Base-by-base conservation (phyloP, 345 rosid genomes). In the Populus deltoides region DNA sequence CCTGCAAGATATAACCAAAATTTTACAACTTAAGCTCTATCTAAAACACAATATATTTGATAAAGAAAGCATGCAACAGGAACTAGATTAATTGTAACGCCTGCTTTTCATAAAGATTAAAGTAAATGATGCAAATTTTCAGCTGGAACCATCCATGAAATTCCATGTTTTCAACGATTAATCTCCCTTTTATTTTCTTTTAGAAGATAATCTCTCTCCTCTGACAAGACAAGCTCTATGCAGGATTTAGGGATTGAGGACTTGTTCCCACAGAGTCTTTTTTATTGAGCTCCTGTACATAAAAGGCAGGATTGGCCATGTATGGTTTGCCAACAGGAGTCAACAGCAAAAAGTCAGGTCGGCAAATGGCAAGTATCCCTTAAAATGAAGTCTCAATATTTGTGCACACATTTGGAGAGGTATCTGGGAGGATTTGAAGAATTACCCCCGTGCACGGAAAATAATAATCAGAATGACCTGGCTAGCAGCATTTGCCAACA, bases 1-100 rank as follows among this genome's bases (percentile, higher is more conserved):
- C 98, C 99, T 95, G 91, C 87, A 83, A 73, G 67, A 72, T 38
- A 65, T 72, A 71, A 75, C 43, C 8, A 33, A 25, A 66, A 36
- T 3, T 61, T 63, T 57, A 41, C 57, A 31, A 22, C 68, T 75
- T 76, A 72, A 33, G 22, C 22, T 66, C 49, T 10, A 51, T 17
- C 68, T 24, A 41, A 15, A 53, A 53, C 59, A 53, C 59, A 6
- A 20, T 53, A 53, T 18, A 18, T 17, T 53, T 53, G 59, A 53
- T 53, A 7, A 20, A 53, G 4, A 6, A 59, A 29, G 53, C 17
- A 2, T 22, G 51, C 16, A 47, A 65, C 41, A 73, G 45, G 22
- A 39, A 15, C 41, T 35, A 53, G 35, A 49, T 53, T 55, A 51
- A 55, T 67, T 53, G 17, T 25, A 18, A 45, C 22, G 27, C 20